phyloP scores from a whole-genome alignment of 345 rosid species.

The Populus euphratica region DNA sequence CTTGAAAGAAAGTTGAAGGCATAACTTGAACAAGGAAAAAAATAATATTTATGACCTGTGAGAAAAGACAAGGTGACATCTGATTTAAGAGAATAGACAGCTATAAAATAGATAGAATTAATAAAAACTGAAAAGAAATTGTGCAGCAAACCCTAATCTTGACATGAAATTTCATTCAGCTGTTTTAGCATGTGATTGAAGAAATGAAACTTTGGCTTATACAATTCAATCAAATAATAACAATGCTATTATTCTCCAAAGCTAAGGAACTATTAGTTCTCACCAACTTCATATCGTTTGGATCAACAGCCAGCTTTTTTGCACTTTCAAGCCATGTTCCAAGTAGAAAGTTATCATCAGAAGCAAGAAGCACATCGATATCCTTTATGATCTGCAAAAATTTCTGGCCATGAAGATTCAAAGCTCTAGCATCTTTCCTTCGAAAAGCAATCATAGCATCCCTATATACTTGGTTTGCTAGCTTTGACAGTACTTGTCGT shows the following conservation, averaged over 20 bases:
- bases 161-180: not conserved
- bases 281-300: slow-evolving; percentile 67
- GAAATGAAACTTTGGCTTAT: not conserved
- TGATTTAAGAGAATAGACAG: no score
- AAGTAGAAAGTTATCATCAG: slow-evolving; percentile 74
- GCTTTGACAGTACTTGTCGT: slow-evolving; percentile 86
- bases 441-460: slow-evolving; percentile 62
- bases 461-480: slow-evolving; percentile 70
- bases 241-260: not conserved
- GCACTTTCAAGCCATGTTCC: slow-evolving; percentile 96
- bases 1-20: no score
- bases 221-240: not conserved
- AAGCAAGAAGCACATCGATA: slow-evolving; percentile 68
- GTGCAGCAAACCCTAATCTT: no score
- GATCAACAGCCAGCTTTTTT: slow-evolving; percentile 52
- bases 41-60: no score
- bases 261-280: slow-evolving; percentile 7
- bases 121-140: no score
- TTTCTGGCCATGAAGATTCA: slow-evolving; percentile 41
- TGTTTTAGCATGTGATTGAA: not conserved
- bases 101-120: no score
- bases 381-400: slow-evolving; percentile 72
- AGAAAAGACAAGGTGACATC: no score
- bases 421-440: slow-evolving; percentile 43
- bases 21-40: no score